Evolutionary conservation across 495 filamentous ascomycete genomes (phyloP).

Genomic region (Xylaria sp.): DNA sequence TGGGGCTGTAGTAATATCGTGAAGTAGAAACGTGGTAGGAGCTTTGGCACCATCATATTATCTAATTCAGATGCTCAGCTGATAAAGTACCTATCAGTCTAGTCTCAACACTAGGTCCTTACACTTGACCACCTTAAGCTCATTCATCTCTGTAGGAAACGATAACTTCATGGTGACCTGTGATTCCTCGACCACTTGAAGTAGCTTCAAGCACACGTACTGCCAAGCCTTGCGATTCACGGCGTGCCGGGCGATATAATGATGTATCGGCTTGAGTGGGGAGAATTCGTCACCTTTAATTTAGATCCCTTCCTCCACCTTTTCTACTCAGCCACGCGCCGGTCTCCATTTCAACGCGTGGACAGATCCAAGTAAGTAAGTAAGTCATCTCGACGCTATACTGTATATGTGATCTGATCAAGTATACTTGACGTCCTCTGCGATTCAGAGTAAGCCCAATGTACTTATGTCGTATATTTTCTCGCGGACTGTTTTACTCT

Average conservation of each 20-base stretch:
- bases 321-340: constrained; percentile 22
- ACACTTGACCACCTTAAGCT: neutral
- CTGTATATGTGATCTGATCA: neutral
- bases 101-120: constrained; percentile 1
- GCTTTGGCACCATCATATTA: constrained; percentile 12
- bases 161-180: neutral
- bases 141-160: neutral
- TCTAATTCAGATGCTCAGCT: constrained; percentile 17
- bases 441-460: neutral
- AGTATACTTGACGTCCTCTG: neutral
- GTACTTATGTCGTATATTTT: neutral
- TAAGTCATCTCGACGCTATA: neutral
- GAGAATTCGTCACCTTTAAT: constrained; percentile 19
- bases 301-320: constrained; percentile 1
- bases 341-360: constrained; percentile 2
- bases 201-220: neutral
- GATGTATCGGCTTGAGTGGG: constrained; percentile 3
- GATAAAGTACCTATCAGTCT: constrained; percentile 8
- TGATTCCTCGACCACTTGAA: neutral
- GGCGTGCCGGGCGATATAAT: constrained; percentile 13
- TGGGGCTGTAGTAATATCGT: neutral
- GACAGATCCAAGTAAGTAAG: neutral
- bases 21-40: constrained; percentile 8
- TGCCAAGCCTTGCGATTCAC: constrained; percentile 9
- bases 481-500: neutral